Conservation (phyloP, 192 early-diverging fungal genomes). For the Coemansia sp. region DNA sequence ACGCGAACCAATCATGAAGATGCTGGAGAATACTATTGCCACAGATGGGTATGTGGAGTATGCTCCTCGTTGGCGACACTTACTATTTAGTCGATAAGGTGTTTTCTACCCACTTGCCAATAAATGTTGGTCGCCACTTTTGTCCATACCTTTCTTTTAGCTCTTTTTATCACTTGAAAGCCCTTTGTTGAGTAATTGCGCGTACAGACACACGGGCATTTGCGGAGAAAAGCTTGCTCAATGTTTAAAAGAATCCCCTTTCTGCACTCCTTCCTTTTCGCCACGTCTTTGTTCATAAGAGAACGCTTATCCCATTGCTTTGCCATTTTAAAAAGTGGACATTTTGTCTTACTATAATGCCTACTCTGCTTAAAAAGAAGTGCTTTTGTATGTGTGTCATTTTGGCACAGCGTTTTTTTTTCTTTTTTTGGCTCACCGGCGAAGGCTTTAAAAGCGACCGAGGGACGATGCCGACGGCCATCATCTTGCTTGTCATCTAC, state of each 20-base stretch:
- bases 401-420: not conserved
- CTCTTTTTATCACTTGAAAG: not conserved
- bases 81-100: not conserved
- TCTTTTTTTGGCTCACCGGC: not conserved
- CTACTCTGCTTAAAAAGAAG: not conserved
- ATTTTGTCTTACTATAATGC: not conserved
- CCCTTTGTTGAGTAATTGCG: not conserved
- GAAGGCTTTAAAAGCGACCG: not conserved
- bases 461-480: not conserved
- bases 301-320: not conserved
- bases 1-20: not conserved
- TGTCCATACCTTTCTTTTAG: not conserved
- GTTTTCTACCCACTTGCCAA: not conserved
- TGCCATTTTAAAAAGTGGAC: not conserved
- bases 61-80: not conserved
- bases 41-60: not conserved
- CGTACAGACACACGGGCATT: not conserved
- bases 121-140: not conserved
- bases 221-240: not conserved
- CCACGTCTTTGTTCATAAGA: not conserved
- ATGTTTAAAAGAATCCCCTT: not conserved
- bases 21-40: not conserved
- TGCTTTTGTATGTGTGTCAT: not conserved
- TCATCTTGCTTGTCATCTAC: not conserved
- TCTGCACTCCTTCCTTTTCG: not conserved